phyloP scores from a whole-genome alignment of 257 asterid species.

The Sherardia arvensis region DNA sequence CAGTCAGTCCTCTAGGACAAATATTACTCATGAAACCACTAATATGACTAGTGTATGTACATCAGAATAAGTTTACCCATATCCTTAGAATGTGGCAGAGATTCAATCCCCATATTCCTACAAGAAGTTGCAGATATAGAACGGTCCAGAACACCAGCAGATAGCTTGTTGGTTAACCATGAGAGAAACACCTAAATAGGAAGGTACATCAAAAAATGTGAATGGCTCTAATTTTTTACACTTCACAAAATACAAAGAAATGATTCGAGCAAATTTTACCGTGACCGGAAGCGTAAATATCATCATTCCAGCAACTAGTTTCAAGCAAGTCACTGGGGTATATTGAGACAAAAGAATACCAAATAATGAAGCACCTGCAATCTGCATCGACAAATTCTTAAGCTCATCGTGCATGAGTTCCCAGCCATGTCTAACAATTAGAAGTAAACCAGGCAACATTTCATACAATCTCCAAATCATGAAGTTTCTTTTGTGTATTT shows the following conservation, averaged over 20 bases:
- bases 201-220: conserved; percentile 13
- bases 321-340: conserved; percentile 69
- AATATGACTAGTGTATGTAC: conserved; percentile 4
- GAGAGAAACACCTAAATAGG: conserved; percentile 55
- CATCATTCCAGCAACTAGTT: conserved; percentile 69
- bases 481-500: not conserved
- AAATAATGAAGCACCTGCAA: conserved; percentile 88
- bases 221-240: conserved; percentile 1
- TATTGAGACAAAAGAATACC: conserved; percentile 70
- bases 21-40: conserved; percentile 13
- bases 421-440: not conserved
- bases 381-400: conserved; percentile 31
- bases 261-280: conserved; percentile 31
- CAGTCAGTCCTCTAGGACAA: not conserved
- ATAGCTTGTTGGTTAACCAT: conserved; percentile 81
- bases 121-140: conserved; percentile 42
- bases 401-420: conserved; percentile 8
- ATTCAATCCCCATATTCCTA: conserved; percentile 28
- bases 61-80: conserved; percentile 39
- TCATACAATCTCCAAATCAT: not conserved
- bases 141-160: conserved; percentile 80
- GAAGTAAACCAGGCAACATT: not conserved
- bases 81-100: conserved; percentile 34
- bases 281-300: conserved; percentile 66
- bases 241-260: conserved; percentile 2